These are phyloP conservation scores for Globisporangium lucens DNA, from an alignment of 352 stramenopile species.

Conservation along the genomic window DNA sequence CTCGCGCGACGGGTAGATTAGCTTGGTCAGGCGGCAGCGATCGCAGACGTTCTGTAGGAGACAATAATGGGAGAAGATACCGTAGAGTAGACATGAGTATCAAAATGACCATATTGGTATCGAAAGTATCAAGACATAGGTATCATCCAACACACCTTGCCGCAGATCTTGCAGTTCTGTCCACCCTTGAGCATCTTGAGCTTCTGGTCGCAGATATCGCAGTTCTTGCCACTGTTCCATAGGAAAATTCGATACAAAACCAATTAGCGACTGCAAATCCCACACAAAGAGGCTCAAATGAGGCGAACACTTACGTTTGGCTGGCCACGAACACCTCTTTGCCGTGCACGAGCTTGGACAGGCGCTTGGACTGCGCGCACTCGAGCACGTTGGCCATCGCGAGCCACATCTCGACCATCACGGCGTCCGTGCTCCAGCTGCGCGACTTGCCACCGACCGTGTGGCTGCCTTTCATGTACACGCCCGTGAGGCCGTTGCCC, in stretches of 20 bases:
- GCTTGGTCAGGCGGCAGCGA: conserved; percentile 52
- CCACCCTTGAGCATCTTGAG: conserved; percentile 44
- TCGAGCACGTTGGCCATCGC: conserved; percentile 48
- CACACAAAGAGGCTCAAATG: neutral
- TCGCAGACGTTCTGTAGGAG: conserved; percentile 50
- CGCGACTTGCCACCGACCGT: conserved; percentile 49
- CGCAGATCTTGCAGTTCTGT: conserved; percentile 64
- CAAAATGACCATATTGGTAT: neutral
- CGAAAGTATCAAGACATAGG: neutral
- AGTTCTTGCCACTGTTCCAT: conserved; percentile 33
- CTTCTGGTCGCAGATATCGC: conserved; percentile 61
- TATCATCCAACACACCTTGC: conserved; percentile 26
- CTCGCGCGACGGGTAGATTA: conserved; percentile 49
- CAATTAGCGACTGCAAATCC: neutral
- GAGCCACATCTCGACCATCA: conserved; percentile 63
- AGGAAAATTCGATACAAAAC: neutral
- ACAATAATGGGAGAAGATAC: neutral
- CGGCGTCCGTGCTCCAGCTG: conserved; percentile 50
- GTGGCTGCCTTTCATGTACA: conserved; percentile 68
- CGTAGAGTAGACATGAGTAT: neutral
- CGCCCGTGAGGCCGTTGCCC: conserved; percentile 40
- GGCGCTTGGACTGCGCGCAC: conserved; percentile 53
- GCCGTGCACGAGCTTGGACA: conserved; percentile 47
- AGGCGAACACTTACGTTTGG: conserved; percentile 30
- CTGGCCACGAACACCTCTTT: conserved; percentile 52